phyloP scores from a whole-genome alignment of 2,329 filamentous ascomycete species.

The Westerdykella sp. region DNA sequence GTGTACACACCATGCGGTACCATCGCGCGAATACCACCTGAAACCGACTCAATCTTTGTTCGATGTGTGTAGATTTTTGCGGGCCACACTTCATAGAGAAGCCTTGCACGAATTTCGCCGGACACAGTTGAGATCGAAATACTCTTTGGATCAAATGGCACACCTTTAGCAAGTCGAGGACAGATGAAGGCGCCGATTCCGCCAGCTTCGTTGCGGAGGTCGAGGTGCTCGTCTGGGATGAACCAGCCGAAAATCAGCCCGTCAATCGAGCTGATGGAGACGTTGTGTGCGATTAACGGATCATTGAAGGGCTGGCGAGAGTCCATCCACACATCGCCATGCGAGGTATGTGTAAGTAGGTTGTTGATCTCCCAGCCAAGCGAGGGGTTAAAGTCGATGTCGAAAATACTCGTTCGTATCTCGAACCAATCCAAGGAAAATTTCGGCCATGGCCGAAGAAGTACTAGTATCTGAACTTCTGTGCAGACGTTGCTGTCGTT shows the following conservation, averaged over 20 bases:
- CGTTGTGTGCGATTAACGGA: slow-evolving; percentile 10
- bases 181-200: slow-evolving; percentile 2
- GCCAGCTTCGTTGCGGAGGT: slow-evolving; percentile 9
- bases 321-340: slow-evolving; percentile 6
- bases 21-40: slow-evolving; percentile 4
- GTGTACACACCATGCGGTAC: slow-evolving; percentile 9
- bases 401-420: slow-evolving; percentile 6
- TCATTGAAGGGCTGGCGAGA: not conserved
- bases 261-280: slow-evolving; percentile 7
- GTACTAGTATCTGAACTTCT: slow-evolving; percentile 6
- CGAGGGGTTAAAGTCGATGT: slow-evolving; percentile 5
- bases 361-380: slow-evolving; percentile 13
- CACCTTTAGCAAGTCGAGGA: slow-evolving; percentile 1
- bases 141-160: slow-evolving; percentile 5
- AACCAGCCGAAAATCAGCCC: slow-evolving; percentile 8
- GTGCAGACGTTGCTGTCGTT: slow-evolving; percentile 5
- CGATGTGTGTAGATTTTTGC: slow-evolving; percentile 6
- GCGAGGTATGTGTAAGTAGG: slow-evolving; percentile 8
- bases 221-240: slow-evolving; percentile 8
- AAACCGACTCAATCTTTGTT: slow-evolving; percentile 6
- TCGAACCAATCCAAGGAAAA: slow-evolving; percentile 7
- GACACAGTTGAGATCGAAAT: slow-evolving; percentile 8
- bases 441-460: slow-evolving; percentile 7
- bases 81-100: slow-evolving; percentile 4
- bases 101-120: slow-evolving; percentile 2